Evolutionary conservation across 129 eudicot genomes (phyloP).

Genomic region (Centrapalus pauciflorus): DNA sequence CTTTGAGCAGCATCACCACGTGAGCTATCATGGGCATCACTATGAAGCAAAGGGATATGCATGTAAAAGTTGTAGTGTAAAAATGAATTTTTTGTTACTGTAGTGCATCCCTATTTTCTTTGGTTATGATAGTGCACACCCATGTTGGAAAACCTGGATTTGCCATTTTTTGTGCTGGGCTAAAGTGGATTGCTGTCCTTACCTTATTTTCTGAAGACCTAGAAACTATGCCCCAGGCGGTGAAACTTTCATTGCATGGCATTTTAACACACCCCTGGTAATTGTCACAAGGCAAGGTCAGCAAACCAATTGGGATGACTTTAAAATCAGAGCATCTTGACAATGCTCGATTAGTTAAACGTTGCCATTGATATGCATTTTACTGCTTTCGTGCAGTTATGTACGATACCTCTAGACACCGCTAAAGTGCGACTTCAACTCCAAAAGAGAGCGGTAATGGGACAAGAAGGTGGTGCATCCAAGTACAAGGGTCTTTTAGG

Average conservation of each 20-base stretch:
- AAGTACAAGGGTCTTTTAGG: constrained; percentile 81
- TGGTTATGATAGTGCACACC: neutral
- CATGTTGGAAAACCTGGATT: neutral
- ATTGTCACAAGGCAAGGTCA: too few species aligned
- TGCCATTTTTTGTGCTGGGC: neutral
- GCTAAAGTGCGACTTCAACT: constrained; percentile 98
- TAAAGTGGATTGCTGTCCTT: neutral
- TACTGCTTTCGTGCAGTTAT: constrained; percentile 46
- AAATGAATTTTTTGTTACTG: neutral
- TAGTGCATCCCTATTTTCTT: neutral
- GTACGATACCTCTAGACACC: constrained; percentile 90
- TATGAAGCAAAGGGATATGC: neutral
- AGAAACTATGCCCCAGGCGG: neutral
- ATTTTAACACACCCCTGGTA: too few species aligned
- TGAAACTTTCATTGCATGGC: neutral
- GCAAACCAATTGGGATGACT: too few species aligned
- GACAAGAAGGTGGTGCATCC: constrained; percentile 46
- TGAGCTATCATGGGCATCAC: too few species aligned
- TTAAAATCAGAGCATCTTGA: neutral
- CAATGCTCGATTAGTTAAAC: neutral
- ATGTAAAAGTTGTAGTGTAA: neutral
- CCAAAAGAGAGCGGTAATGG: constrained; percentile 53
- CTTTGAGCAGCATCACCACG: neutral
- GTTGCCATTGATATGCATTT: neutral
- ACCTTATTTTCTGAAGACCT: neutral